Conservation (phyloP, 345 rosid species). For the Lepidium didymum region DNA sequence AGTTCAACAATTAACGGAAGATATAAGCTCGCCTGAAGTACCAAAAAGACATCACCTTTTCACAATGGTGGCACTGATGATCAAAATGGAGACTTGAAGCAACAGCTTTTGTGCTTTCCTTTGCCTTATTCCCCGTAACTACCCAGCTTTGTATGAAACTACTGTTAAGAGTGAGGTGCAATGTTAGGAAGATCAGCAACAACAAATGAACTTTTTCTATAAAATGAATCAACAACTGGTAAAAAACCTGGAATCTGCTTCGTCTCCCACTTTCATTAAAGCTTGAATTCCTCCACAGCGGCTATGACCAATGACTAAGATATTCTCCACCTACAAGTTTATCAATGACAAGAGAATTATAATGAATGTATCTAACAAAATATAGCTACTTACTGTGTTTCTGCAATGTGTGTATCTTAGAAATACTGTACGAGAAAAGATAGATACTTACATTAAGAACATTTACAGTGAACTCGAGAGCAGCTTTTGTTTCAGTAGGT, state of each 20-base stretch:
- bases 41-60: slow-evolving; percentile 55
- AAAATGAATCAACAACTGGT: background rate
- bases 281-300: slow-evolving; percentile 95
- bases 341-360: slow-evolving; percentile 54
- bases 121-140: slow-evolving; percentile 71
- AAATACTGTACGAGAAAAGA: background rate
- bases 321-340: slow-evolving; percentile 71
- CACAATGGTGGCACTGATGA: slow-evolving; percentile 82
- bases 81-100: slow-evolving; percentile 68
- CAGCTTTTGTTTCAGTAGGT: slow-evolving; percentile 94
- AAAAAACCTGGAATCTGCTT: slow-evolving; percentile 61
- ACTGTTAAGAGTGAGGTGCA: slow-evolving; percentile 25
- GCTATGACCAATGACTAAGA: slow-evolving; percentile 90
- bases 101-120: slow-evolving; percentile 52
- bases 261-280: slow-evolving; percentile 80
- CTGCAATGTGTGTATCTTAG: background rate
- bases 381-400: background rate
- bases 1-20: background rate
- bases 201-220: background rate
- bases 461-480: slow-evolving; percentile 88
- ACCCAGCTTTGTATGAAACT: slow-evolving; percentile 90
- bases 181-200: background rate
- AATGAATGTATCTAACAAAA: slow-evolving; percentile 50
- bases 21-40: background rate
- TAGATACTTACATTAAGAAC: slow-evolving; percentile 53